phyloP scores from a whole-genome alignment of 805 yeast species.

The Sporopachydermia lactativora region DNA sequence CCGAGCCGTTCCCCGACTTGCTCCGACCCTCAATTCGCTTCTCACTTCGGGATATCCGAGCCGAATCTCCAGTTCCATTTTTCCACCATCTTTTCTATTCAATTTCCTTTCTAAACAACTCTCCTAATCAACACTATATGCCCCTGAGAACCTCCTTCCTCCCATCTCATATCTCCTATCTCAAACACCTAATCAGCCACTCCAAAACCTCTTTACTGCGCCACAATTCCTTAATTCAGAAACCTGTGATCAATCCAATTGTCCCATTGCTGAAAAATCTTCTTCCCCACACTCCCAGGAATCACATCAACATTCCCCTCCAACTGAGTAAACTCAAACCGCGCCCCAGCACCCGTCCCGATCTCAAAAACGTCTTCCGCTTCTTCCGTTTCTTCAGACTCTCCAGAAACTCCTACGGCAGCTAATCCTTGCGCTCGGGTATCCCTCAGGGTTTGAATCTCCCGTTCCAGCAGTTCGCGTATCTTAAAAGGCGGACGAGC shows the following conservation, averaged over 20 bases:
- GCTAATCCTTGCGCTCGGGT: conserved; percentile 31
- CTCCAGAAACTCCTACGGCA: conserved; percentile 30
- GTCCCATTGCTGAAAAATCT: conserved; percentile 44
- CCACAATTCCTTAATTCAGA: conserved; percentile 28
- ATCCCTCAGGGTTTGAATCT: conserved; percentile 41
- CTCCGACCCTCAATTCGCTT: too few species aligned
- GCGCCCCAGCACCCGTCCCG: conserved; percentile 24
- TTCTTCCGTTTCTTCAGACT: conserved; percentile 18
- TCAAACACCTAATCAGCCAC: conserved; percentile 5
- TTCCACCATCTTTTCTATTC: too few species aligned
- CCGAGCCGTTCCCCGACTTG: too few species aligned
- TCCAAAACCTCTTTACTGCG: conserved; percentile 3
- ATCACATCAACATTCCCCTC: conserved; percentile 62
- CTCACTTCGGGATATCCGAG: too few species aligned
- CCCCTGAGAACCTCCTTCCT: too few species aligned
- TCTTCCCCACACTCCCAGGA: conserved; percentile 57
- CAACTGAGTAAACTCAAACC: conserved; percentile 49
- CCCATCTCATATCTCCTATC: too few species aligned
- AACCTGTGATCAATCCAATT: conserved; percentile 71
- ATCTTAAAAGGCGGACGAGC: conserved; percentile 58
- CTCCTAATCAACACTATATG: too few species aligned
- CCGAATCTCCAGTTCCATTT: too few species aligned
- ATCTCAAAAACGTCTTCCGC: conserved; percentile 31
- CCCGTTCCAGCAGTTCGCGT: conserved; percentile 42
- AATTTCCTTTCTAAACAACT: too few species aligned